A percentile compares a stretch with the other conserved stretches of the same genome.
These are phyloP conservation scores for Mycotypha africana DNA, from an alignment of 371 early-diverging fungal genomes.

Conservation along the genomic window DNA sequence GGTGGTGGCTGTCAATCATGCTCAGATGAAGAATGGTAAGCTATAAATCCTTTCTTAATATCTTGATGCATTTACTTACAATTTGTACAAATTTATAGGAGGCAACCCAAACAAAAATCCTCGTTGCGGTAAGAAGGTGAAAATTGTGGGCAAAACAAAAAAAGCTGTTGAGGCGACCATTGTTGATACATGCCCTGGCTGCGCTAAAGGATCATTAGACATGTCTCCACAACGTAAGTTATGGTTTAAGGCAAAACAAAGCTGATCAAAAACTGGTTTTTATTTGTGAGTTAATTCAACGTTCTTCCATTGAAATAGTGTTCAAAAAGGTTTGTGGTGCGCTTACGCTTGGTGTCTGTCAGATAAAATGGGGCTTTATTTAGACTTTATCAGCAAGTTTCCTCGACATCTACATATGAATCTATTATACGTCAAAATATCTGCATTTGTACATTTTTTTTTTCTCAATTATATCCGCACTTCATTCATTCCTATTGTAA, in stretches of 20 bases:
- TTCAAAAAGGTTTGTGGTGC: neutral
- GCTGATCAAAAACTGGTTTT: neutral
- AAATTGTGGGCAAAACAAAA: constrained; percentile 7
- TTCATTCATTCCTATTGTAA: too few relatives aligned
- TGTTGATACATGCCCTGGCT: constrained; percentile 12
- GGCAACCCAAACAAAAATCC: constrained; percentile 30
- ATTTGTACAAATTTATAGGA: constrained; percentile 5
- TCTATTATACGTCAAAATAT: too few relatives aligned
- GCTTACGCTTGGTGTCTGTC: neutral
- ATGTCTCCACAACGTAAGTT: constrained; percentile 3
- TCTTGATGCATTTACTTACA: neutral
- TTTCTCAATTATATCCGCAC: too few relatives aligned
- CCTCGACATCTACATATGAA: too few relatives aligned
- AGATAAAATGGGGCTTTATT: neutral
- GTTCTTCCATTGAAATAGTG: too few relatives aligned
- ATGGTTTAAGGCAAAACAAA: neutral
- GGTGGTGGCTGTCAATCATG: constrained; percentile 18
- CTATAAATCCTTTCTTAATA: neutral
- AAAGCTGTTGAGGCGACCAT: constrained; percentile 1
- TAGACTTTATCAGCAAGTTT: too few relatives aligned
- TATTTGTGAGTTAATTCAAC: too few relatives aligned
- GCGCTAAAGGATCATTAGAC: constrained; percentile 8
- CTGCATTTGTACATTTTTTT: too few relatives aligned
- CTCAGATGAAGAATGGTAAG: constrained; percentile 17
- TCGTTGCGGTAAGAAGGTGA: constrained; percentile 10